Evolutionary conservation across 768 basidiomycete species (phyloP).

Genomic region (Cystofilobasidium bisporidii): DNA sequence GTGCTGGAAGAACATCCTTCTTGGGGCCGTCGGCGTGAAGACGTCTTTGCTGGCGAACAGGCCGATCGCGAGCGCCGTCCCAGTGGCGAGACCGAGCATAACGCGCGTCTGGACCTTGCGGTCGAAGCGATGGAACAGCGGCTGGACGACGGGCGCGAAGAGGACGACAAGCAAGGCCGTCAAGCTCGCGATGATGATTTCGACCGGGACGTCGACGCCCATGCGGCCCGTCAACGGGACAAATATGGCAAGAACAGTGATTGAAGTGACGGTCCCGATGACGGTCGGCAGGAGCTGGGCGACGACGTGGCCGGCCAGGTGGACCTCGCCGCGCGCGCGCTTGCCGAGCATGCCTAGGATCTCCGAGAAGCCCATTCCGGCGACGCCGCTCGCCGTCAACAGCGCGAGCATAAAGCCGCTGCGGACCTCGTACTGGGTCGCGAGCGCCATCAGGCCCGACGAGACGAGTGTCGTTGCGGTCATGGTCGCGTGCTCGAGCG

Average conservation of each 20-base stretch:
- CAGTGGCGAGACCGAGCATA: neutral
- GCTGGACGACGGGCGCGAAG: constrained; percentile 10
- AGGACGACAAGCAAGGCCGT: constrained; percentile 13
- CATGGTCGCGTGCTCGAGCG: constrained; percentile 17
- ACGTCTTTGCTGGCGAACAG: constrained; percentile 3
- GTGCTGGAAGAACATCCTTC: constrained; percentile 23
- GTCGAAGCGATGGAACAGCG: constrained; percentile 25
- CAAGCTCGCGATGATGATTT: constrained; percentile 25
- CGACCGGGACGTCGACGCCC: constrained; percentile 17
- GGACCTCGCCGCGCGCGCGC: constrained; percentile 4
- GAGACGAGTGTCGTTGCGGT: constrained; percentile 9
- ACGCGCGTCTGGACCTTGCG: neutral
- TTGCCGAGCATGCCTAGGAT: neutral
- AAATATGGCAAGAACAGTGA: constrained; percentile 19
- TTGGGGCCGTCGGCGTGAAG: constrained; percentile 8
- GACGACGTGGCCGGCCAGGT: neutral
- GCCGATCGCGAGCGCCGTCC: neutral
- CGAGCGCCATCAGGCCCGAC: constrained; percentile 11
- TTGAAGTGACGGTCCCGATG: constrained; percentile 11
- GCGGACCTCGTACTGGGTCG: neutral
- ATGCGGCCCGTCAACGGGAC: constrained; percentile 26
- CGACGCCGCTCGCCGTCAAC: constrained; percentile 7
- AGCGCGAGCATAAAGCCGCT: constrained; percentile 12
- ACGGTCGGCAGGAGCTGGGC: constrained; percentile 13
- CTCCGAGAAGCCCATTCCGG: constrained; percentile 1